These are phyloP conservation scores for Parachaetomium inaequale DNA, from an alignment of 495 filamentous ascomycete genomes.

Conservation along the genomic window DNA sequence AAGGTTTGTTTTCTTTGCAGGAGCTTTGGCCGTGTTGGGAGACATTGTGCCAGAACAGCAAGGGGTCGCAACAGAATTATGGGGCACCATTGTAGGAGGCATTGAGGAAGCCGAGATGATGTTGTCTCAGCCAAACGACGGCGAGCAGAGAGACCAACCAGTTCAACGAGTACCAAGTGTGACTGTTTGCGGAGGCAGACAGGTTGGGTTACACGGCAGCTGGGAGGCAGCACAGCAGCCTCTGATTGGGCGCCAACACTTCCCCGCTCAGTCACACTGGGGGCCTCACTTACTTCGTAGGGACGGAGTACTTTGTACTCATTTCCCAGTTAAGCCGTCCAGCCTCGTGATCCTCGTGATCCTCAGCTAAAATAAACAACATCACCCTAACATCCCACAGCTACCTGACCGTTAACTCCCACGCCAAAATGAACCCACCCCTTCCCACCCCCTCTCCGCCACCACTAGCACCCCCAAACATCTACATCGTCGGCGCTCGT, in stretches of 20 bases:
- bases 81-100: no score
- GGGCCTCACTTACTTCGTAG: not conserved
- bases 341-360: no score
- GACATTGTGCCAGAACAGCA: not conserved
- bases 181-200: not conserved
- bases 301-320: no score
- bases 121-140: no score
- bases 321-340: no score
- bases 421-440: not conserved
- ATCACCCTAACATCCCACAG: not conserved
- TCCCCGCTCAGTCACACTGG: not conserved
- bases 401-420: not conserved
- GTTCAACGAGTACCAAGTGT: no score
- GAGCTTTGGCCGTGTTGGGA: not conserved
- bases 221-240: not conserved
- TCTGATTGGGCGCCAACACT: not conserved
- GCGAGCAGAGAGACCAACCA: no score
- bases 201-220: not conserved
- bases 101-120: no score
- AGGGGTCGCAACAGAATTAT: no score
- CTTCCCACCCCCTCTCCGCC: not conserved
- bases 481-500: constrained; percentile 31
- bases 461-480: not conserved
- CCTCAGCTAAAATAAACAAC: not conserved
- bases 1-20: not conserved